A percentile compares a stretch with the other conserved stretches of the same genome.
These are phyloP conservation scores for Paramecium pentaurelia DNA, from an alignment of 73 alveolate species.

Conservation along the genomic window DNA sequence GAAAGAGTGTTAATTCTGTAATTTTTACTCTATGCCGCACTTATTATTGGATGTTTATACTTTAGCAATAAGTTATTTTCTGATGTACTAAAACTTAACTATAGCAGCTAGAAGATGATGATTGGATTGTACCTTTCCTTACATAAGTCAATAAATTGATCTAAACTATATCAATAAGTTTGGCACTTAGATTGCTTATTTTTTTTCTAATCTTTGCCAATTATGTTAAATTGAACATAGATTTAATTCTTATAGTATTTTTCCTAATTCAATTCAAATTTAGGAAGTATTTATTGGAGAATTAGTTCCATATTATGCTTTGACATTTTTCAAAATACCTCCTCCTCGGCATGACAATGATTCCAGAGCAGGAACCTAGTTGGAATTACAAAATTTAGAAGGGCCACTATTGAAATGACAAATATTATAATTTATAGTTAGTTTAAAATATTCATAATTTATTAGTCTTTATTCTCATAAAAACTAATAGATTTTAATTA, in stretches of 20 bases:
- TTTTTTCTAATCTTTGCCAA: background rate
- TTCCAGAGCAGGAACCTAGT: background rate
- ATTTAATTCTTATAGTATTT: background rate
- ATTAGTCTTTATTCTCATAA: background rate
- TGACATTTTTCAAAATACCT: background rate
- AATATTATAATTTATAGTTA: background rate
- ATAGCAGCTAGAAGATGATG: constrained; percentile 23
- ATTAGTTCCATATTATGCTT: constrained; percentile 11
- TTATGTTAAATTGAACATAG: background rate
- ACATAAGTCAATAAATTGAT: constrained; percentile 2
- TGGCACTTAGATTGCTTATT: background rate
- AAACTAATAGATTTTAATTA: background rate
- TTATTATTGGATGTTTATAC: constrained; percentile 23
- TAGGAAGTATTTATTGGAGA: constrained; percentile 42
- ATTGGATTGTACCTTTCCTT: constrained; percentile 19
- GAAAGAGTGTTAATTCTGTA: background rate
- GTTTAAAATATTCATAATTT: background rate
- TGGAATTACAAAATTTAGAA: background rate
- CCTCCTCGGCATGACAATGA: constrained; percentile 7
- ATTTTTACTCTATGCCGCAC: background rate
- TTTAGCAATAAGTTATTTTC: constrained; percentile 1
- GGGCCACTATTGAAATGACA: background rate
- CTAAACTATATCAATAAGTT: background rate
- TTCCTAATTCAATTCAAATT: background rate
- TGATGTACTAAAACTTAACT: background rate